These are phyloP conservation scores for Mycogone perniciosa DNA, from an alignment of 2,329 filamentous ascomycete species.

Conservation along the genomic window DNA sequence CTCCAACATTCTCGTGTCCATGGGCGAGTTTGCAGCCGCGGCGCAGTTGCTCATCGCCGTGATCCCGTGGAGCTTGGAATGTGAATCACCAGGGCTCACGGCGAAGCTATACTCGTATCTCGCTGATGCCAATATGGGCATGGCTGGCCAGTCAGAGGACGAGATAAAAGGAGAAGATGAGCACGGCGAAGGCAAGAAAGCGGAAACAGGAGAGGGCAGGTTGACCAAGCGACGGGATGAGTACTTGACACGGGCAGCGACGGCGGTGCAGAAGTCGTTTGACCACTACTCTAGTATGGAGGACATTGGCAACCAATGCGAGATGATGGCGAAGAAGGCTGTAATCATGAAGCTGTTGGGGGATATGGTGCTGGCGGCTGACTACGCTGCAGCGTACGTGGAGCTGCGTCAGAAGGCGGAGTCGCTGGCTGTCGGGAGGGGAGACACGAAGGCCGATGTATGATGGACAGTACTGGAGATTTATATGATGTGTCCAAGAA, in stretches of 20 bases:
- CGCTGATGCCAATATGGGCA: conserved; percentile 72
- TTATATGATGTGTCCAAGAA: neutral
- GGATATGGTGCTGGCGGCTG: conserved; percentile 56
- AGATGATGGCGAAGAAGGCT: conserved; percentile 77
- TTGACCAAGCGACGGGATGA: conserved; percentile 44
- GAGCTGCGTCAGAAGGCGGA: conserved; percentile 42
- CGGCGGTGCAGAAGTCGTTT: conserved; percentile 57
- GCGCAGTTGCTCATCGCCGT: conserved; percentile 58
- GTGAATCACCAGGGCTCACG: conserved; percentile 53
- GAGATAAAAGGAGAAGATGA: neutral
- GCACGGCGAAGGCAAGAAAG: neutral
- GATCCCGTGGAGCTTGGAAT: conserved; percentile 71
- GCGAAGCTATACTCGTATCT: conserved; percentile 64
- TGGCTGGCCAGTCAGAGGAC: conserved; percentile 48
- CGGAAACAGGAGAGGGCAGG: neutral
- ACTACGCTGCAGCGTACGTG: conserved; percentile 60
- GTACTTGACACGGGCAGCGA: conserved; percentile 51
- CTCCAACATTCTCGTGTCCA: conserved; percentile 59
- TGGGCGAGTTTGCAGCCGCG: conserved; percentile 66
- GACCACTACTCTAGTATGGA: conserved; percentile 60
- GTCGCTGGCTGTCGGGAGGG: conserved; percentile 21
- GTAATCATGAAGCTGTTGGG: conserved; percentile 66
- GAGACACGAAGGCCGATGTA: neutral
- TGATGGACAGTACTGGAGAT: neutral
- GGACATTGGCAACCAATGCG: conserved; percentile 61